phyloP scores from a whole-genome alignment of 257 asterid genomes.

The Gentiana straminea region DNA sequence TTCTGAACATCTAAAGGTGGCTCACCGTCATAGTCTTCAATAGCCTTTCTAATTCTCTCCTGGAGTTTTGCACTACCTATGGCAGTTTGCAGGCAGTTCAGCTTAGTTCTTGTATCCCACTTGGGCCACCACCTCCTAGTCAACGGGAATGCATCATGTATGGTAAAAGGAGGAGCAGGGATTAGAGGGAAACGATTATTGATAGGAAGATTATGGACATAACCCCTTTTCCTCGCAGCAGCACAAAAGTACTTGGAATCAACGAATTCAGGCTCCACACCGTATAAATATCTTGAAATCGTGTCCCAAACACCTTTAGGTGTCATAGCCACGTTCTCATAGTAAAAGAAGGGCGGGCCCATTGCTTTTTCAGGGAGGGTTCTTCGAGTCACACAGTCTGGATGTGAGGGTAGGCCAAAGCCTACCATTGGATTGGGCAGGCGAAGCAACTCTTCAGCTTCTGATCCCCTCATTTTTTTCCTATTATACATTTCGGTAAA shows the following conservation, averaged over 20 bases:
- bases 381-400: constrained; percentile 9
- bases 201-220: constrained; percentile 34
- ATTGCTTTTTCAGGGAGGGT: constrained; percentile 26
- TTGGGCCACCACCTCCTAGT: constrained; percentile 43
- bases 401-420: constrained; percentile 28
- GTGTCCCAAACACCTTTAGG: constrained; percentile 38
- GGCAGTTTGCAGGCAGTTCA: constrained; percentile 38
- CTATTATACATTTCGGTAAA: constrained; percentile 5
- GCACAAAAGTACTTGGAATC: constrained; percentile 39
- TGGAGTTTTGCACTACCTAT: constrained; percentile 33
- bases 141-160: constrained; percentile 32
- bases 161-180: constrained; percentile 30
- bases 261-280: constrained; percentile 32
- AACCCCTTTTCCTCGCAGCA: constrained; percentile 36
- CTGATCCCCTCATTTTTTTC: constrained; percentile 16
- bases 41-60: constrained; percentile 28
- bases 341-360: constrained; percentile 37
- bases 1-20: constrained; percentile 48
- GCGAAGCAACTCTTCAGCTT: constrained; percentile 17
- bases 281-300: constrained; percentile 22
- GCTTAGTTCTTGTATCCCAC: constrained; percentile 32
- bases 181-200: constrained; percentile 24
- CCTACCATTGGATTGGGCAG: constrained; percentile 38
- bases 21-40: constrained; percentile 26
- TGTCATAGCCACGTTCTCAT: constrained; percentile 39